Percentiles rank a stretch among this genome's conserved stretches.
Evolutionary conservation across 1,284 basidiomycete genomes (phyloP).

Genomic region (Trichosporon asahii): DNA sequence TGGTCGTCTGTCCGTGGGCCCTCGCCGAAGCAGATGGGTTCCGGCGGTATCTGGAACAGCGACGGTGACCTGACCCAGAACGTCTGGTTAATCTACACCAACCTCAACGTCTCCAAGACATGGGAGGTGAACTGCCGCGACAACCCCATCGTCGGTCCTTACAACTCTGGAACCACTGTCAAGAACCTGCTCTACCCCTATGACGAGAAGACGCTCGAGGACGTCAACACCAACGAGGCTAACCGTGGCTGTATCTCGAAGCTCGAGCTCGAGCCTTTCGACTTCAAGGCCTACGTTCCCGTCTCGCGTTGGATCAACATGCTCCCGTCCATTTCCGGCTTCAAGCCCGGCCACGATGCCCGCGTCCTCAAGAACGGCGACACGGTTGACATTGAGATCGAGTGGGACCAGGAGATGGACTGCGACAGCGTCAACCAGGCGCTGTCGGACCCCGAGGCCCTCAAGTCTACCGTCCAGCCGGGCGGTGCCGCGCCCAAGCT

Average conservation of each 20-base stretch:
- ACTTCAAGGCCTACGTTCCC: slow-evolving; percentile 78
- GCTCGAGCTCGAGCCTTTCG: slow-evolving; percentile 67
- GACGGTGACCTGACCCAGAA: slow-evolving; percentile 58
- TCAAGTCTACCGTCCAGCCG: slow-evolving; percentile 67
- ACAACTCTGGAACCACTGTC: slow-evolving; percentile 59
- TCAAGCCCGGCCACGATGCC: slow-evolving; percentile 77
- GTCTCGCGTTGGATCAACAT: slow-evolving; percentile 63
- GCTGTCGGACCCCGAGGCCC: slow-evolving; percentile 50
- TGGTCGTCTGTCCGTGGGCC: slow-evolving; percentile 73
- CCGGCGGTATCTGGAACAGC: slow-evolving; percentile 41
- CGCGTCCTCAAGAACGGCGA: slow-evolving; percentile 61
- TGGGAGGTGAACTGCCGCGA: slow-evolving; percentile 63
- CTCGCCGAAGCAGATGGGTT: slow-evolving; percentile 57
- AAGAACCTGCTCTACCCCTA: slow-evolving; percentile 77
- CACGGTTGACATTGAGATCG: slow-evolving; percentile 64
- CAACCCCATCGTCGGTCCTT: slow-evolving; percentile 73
- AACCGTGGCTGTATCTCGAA: slow-evolving; percentile 68
- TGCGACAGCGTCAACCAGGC: slow-evolving; percentile 64
- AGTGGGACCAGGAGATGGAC: slow-evolving; percentile 73
- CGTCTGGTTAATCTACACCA: slow-evolving; percentile 77
- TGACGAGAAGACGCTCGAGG: slow-evolving; percentile 67
- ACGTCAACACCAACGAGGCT: slow-evolving; percentile 60
- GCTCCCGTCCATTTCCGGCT: slow-evolving; percentile 69
- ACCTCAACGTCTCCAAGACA: slow-evolving; percentile 69
- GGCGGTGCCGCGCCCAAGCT: slow-evolving; percentile 57